Base-by-base conservation (phyloP, 768 basidiomycete species). In the Suillus ampliporus region DNA sequence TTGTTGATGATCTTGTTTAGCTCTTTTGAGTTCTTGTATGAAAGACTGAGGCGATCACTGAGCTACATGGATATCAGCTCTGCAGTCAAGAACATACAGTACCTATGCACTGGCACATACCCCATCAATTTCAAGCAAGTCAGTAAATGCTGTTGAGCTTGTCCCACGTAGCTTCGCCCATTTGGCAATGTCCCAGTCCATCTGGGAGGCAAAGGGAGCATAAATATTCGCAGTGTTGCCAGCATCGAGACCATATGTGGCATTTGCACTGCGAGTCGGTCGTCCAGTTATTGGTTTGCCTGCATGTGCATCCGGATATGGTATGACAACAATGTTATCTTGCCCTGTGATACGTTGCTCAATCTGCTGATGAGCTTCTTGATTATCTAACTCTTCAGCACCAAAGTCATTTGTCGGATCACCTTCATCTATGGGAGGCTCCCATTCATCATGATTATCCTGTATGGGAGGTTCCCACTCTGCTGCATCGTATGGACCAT, bases 131-230 rank as follows among this genome's bases (percentile, higher is more conserved):
- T 51, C 61, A 7, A 83, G 64, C 0, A 83, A 61, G 0, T 82
- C 79, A 0, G 74, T 64, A 19, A 82, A 67, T 3, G 80, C 80
- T 0, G 77, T 78, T 0, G 80, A 78, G 6, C 77, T 69, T 0
- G 74, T 66, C 0, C 78, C 78, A 0, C 70, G 66, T 1, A 77
- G 61, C 62, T 81, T 82, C 1, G 77, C 79, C 80, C 81, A 81
- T n/a, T 63, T 53, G 2, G 76, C 79, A 31, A 81, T 23, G 60
- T 78, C 77, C 79, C 78, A 82, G 43, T 81, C 78, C 2, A 78
- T 41, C 38, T 73, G 44, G 0, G 76, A 77, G 0, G 15, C 10
- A 65, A 82, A 82, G 0, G 76, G 80, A 8, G 76, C 73, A 51
- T 62, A 71, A 14, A 58, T 40, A n/a, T 50, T 58, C 0, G 5